These are phyloP conservation scores for Penicillium crystallinum DNA, from an alignment of 495 filamentous ascomycete genomes.

Conservation along the genomic window DNA sequence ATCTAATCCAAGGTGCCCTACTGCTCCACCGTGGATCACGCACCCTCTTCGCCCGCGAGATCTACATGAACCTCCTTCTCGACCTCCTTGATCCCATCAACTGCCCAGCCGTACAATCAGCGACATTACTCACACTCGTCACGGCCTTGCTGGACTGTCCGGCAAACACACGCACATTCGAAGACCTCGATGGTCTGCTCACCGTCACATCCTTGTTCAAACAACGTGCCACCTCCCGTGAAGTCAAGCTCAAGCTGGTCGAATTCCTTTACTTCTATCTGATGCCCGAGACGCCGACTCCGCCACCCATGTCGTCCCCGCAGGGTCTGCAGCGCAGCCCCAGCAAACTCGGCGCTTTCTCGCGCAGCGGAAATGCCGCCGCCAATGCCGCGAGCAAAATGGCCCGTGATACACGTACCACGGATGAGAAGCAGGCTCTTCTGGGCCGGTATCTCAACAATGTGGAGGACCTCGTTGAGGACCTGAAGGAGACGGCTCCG, in stretches of 20 bases:
- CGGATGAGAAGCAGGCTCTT: slow-evolving; percentile 81
- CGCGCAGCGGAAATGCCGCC: slow-evolving; percentile 36
- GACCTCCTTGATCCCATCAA: slow-evolving; percentile 93
- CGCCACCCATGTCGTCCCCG: slow-evolving; percentile 24
- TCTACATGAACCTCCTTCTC: slow-evolving; percentile 94
- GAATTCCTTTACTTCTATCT: slow-evolving; percentile 98
- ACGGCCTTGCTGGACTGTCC: slow-evolving; percentile 80
- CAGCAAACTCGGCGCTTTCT: slow-evolving; percentile 53
- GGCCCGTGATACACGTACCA: slow-evolving; percentile 56
- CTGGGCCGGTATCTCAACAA: slow-evolving; percentile 79
- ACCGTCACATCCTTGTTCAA: slow-evolving; percentile 95
- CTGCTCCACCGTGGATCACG: slow-evolving; percentile 92
- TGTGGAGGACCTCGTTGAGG: slow-evolving; percentile 87
- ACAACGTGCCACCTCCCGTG: slow-evolving; percentile 68
- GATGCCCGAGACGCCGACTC: slow-evolving; percentile 77
- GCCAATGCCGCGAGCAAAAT: slow-evolving; percentile 30
- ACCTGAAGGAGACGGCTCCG: slow-evolving; percentile 71
- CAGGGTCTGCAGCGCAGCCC: slow-evolving; percentile 62
- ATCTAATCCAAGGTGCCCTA: slow-evolving; percentile 84
- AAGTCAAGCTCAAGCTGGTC: slow-evolving; percentile 87
- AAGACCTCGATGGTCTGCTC: slow-evolving; percentile 84
- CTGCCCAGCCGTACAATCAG: slow-evolving; percentile 83
- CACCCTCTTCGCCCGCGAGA: slow-evolving; percentile 77
- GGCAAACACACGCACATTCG: slow-evolving; percentile 83
- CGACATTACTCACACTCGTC: slow-evolving; percentile 83